phyloP scores from a whole-genome alignment of 179 eudicot species.

The Heliamphora pulchella region DNA sequence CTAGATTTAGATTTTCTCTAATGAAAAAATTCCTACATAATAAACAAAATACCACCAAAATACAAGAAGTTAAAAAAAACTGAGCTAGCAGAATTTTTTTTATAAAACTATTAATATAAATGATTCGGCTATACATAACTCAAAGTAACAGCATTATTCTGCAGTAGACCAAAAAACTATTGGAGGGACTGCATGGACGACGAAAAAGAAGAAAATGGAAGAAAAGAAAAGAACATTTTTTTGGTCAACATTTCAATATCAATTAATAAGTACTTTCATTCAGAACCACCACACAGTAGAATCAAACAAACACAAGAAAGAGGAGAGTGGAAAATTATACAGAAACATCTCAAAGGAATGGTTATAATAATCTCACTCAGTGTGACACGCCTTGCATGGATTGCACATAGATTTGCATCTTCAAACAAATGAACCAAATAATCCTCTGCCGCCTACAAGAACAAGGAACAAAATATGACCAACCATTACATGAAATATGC shows the following conservation, averaged over 20 bases:
- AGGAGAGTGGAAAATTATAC: background rate
- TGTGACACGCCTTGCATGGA: conserved; percentile 80
- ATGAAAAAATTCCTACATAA: too few relatives aligned
- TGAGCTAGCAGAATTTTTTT: too few relatives aligned
- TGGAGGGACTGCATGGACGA: too few relatives aligned
- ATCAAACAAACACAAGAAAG: background rate
- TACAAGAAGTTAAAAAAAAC: too few relatives aligned
- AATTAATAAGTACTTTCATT: background rate
- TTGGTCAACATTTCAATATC: background rate
- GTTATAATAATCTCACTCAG: conserved; percentile 32
- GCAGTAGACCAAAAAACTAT: too few relatives aligned
- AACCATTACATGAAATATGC: conserved; percentile 8
- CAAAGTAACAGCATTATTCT: too few relatives aligned
- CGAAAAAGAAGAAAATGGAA: too few relatives aligned
- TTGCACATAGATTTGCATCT: conserved; percentile 72
- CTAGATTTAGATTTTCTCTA: too few relatives aligned
- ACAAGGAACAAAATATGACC: conserved; percentile 15
- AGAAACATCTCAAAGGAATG: background rate
- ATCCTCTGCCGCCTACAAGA: conserved; percentile 69
- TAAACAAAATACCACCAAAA: too few relatives aligned
- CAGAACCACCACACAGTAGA: background rate
- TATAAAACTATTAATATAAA: too few relatives aligned
- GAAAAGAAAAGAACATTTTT: too few relatives aligned
- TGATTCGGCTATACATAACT: too few relatives aligned
- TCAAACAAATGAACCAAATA: conserved; percentile 51